Base-by-base conservation (phyloP, 441 rosid species). In the Corymbia citriodora region DNA sequence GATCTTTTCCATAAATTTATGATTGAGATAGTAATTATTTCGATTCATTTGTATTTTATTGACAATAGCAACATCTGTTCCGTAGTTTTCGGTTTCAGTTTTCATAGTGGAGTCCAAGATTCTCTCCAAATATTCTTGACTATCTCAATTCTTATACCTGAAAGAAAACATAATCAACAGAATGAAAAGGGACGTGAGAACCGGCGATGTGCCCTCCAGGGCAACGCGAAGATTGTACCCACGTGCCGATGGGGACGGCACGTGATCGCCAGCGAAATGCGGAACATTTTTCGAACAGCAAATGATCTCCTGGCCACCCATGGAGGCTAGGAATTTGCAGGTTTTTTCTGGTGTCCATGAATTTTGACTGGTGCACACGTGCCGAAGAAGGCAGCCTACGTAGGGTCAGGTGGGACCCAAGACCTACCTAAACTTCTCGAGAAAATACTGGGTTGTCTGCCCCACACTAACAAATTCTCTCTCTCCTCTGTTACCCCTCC, bases 81-180 rank as follows among this genome's bases (percentile, higher is more conserved):
- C 29, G 70, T 11, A 3, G n/a, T n/a, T 5, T 65, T 9, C 36
- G 70, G 14, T 65, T 13, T 3, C 70, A 13, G 16, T 29, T 63
- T 63, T 7, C 72, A 29, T 65, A 7, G 72, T 29, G 33, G n/a
- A 65, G 18, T 3, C 74, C 31, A 31, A 15, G 40, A 31, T n/a
- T 16, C 11, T 16, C 4, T 68, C 74, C 74, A 8, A 16, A 68
- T 31, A 7, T 40, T 68, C 74, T 65, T n/a, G 15, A 4, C 0
- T 0, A 0, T 74, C 50, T 11, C 49, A 18, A 72, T 10, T 10
- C 29, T 7, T 7, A 2, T 36, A 13, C 50, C 16, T 2, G 49
- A 72, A 72, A 10, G 82, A 72, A 40, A 74, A 74, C 83, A 23
- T 19, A 40, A 21, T 74, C 1, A 10, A 10, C 29, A 6, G 40